Conservation (phyloP, 2,329 filamentous ascomycete species). For the Cryphonectria naterciae region DNA sequence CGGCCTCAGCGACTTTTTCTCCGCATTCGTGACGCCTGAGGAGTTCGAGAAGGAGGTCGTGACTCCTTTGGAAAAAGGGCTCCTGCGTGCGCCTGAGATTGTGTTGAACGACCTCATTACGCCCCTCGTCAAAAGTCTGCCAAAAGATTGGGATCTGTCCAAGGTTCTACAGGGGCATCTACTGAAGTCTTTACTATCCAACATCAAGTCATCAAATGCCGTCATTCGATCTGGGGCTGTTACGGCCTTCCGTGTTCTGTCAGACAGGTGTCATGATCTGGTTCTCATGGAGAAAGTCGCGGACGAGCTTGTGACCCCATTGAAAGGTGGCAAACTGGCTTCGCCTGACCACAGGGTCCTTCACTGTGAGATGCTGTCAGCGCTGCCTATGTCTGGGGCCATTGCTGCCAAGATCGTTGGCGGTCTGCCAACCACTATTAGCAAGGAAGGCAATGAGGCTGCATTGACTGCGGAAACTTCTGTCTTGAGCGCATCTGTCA, state of each 20-base stretch:
- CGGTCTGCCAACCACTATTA: slow-evolving; percentile 68
- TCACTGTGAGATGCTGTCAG: slow-evolving; percentile 78
- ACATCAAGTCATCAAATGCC: slow-evolving; percentile 86
- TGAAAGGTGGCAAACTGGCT: slow-evolving; percentile 83
- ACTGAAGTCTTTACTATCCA: slow-evolving; percentile 85
- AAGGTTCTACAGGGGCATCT: slow-evolving; percentile 71
- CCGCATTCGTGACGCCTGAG: slow-evolving; percentile 70
- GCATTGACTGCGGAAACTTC: slow-evolving; percentile 77
- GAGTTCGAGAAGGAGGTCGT: slow-evolving; percentile 78
- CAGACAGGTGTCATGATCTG: slow-evolving; percentile 62
- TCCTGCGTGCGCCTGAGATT: slow-evolving; percentile 88
- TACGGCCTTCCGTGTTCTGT: slow-evolving; percentile 72
- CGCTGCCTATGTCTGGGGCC: slow-evolving; percentile 61
- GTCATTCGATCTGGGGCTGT: slow-evolving; percentile 76
- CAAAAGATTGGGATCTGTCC: slow-evolving; percentile 75
- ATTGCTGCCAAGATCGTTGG: slow-evolving; percentile 69
- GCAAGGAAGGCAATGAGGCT: slow-evolving; percentile 87
- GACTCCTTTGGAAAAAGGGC: slow-evolving; percentile 83
- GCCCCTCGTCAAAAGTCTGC: slow-evolving; percentile 72
- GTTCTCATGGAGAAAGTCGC: slow-evolving; percentile 67
- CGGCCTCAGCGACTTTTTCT: slow-evolving; percentile 82
- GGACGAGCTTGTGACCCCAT: slow-evolving; percentile 76
- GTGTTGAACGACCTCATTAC: slow-evolving; percentile 79
- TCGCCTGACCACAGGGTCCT: slow-evolving; percentile 82
- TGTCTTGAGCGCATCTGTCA: slow-evolving; percentile 69